Conservation (phyloP, 2,329 filamentous ascomycete species). For the Neoscytalidium dimidiatum region DNA sequence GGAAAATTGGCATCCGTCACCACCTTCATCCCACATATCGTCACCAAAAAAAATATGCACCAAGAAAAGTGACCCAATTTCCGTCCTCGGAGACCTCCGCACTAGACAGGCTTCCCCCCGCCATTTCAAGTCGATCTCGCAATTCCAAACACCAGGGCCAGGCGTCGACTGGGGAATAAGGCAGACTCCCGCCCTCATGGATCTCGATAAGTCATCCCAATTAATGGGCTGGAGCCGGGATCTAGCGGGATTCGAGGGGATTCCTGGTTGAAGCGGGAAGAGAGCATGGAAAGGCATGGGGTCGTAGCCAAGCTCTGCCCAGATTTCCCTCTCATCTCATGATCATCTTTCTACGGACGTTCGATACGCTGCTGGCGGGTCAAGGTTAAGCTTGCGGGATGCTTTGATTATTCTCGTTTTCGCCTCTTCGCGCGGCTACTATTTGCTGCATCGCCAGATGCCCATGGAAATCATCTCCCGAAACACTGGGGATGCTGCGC, state of each 20-base stretch:
- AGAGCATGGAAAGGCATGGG: background rate
- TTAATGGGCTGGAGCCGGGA: background rate
- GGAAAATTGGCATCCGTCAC: background rate
- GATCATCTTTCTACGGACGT: background rate
- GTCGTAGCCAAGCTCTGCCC: background rate
- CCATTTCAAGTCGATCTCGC: slow-evolving; percentile 5
- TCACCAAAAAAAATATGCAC: background rate
- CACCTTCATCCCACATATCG: background rate
- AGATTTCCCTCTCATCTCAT: background rate
- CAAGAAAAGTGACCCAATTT: background rate
- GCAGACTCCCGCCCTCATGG: background rate
- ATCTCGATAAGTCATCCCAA: slow-evolving; percentile 9
- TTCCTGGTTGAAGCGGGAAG: background rate
- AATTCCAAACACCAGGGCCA: slow-evolving; percentile 11
- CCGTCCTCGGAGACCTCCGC: background rate
- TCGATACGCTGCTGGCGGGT: background rate
- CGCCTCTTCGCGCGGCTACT: background rate
- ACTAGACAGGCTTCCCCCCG: background rate
- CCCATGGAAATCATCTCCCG: slow-evolving; percentile 10
- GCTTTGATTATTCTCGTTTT: background rate
- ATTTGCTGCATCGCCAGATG: background rate
- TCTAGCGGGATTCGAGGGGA: background rate
- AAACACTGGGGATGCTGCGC: background rate
- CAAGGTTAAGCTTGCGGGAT: background rate
- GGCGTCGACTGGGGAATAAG: background rate